Conservation (phyloP, 768 basidiomycete genomes). For the Pleurotus tuoliensis region DNA sequence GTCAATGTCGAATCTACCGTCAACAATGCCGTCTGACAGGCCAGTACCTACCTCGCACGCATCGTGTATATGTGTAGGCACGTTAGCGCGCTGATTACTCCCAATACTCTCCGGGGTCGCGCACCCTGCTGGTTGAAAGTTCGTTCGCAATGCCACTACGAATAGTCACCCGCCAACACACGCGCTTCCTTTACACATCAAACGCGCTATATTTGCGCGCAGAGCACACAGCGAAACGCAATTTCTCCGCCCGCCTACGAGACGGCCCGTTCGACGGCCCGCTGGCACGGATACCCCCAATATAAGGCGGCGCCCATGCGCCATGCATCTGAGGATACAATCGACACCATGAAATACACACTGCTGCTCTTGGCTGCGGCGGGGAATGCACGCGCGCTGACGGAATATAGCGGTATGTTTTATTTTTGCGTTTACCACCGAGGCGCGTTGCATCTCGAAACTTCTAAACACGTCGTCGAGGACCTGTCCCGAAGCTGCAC, state of each 20-base stretch:
- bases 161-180: too few species aligned
- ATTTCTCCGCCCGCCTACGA: background rate
- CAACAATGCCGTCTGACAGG: too few species aligned
- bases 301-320: background rate
- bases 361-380: background rate
- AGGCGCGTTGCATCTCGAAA: background rate
- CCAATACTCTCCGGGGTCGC: too few species aligned
- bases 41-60: too few species aligned
- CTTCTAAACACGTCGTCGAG: background rate
- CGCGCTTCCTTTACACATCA: too few species aligned
- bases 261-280: conserved; percentile 1
- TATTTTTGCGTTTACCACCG: background rate
- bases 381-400: background rate
- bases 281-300: background rate
- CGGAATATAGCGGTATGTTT: background rate
- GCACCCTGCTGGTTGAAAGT: too few species aligned
- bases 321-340: background rate
- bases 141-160: too few species aligned
- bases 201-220: too few species aligned
- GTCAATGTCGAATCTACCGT: too few species aligned
- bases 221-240: too few species aligned
- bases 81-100: too few species aligned
- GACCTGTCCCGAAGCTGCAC: background rate
- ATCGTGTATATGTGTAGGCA: too few species aligned
- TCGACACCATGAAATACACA: background rate